A percentile compares a stretch with the other conserved stretches of the same genome.
Conservation (phyloP, 495 filamentous ascomycete species). For the Neurospora sp. region DNA sequence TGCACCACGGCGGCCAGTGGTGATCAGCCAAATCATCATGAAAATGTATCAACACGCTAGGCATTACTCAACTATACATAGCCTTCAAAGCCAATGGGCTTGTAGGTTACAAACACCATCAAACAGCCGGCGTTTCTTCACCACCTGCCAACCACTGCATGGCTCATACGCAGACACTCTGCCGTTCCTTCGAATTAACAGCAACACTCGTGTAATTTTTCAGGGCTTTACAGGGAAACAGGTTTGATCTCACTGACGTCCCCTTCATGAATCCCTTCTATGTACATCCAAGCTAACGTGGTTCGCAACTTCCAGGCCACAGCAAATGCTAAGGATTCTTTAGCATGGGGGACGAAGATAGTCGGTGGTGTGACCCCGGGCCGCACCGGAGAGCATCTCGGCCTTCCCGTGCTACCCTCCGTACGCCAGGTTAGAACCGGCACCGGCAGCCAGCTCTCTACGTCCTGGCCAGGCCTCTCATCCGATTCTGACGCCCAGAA, state of each 20-base stretch:
- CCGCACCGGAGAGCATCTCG: constrained; percentile 67
- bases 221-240: constrained; percentile 76
- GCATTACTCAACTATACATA: not conserved
- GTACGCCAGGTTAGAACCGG: constrained; percentile 37
- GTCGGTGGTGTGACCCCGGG: constrained; percentile 79
- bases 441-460: not conserved
- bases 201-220: constrained; percentile 71
- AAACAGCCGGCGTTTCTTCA: constrained; percentile 2
- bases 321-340: constrained; percentile 68
- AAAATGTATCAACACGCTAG: not conserved
- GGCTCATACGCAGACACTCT: constrained; percentile 51
- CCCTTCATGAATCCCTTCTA: constrained; percentile 16
- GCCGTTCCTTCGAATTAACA: constrained; percentile 64
- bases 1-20: not conserved
- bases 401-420: constrained; percentile 65
- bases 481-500: not conserved
- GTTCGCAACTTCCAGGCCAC: constrained; percentile 42
- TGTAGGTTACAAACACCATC: not conserved
- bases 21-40: not conserved
- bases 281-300: constrained; percentile 15
- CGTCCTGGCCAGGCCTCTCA: not conserved
- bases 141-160: constrained; percentile 1
- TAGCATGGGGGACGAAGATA: constrained; percentile 80
- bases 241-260: constrained; percentile 5
- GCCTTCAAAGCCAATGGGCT: not conserved